Base-by-base conservation (phyloP, 352 stramenopile species). In the Pythium aristosporum region DNA sequence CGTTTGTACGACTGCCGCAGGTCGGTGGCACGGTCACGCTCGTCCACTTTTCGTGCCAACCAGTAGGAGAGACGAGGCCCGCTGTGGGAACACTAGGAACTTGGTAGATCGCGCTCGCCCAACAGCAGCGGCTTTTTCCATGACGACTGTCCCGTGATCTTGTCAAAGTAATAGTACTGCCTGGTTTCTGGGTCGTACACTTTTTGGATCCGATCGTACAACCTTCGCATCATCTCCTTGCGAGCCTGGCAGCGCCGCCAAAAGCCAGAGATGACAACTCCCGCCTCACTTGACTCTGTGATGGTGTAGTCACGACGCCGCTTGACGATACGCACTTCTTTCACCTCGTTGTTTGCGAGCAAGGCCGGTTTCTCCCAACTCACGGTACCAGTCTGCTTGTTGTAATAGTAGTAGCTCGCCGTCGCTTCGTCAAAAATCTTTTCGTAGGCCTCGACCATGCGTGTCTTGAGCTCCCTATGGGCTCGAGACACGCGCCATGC, bases 141-240 rank as follows among this genome's bases (percentile, higher is more conserved):
- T 30, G 76, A 80, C n/a, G 82, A 94, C 71, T 87, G 75, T 12
- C 67, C 67, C 11, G 74, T 92, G 57, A 77, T 70, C 64, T 79
- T 82, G 76, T 94, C 83, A 68, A 89, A 94, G 74, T 93, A 93
- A 72, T 91, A 93, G 53, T 80, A 92, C 43, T 85, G 78, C 56
- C 78, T 74, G 51, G 69, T 80, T 25, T 88, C 70, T 5, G 76
- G 68, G 54, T 92, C 85, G 60, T 76, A 91, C 10, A 92, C 68
- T 72, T 89, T 89, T 28, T 91, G 72, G 21, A 94, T 82, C 30
- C 82, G 83, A 20, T 63, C 55, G 28, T 73, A 54, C 18, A 92
- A 62, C 46, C 78, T 48, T 2, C 50, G 59, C 18, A 82, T 67
- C 12, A 90, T 71, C 37, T 82, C 58, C n/a, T 85, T 77, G 23